phyloP scores from a whole-genome alignment of 139 green algal species.

The Diplosphaera chodatii region DNA sequence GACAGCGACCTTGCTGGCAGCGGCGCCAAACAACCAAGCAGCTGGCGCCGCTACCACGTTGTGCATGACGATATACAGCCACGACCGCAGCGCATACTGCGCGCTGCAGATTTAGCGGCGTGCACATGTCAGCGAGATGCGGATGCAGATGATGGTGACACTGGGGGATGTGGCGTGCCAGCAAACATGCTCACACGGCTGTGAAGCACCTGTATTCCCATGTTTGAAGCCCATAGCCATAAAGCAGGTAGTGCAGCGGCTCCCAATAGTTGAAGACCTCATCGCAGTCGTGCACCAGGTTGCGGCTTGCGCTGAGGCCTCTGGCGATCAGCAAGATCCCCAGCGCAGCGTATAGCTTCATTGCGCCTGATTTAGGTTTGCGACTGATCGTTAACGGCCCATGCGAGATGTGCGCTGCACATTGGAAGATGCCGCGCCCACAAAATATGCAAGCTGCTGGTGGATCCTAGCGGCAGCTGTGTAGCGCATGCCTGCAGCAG shows the following conservation, averaged over 20 bases:
- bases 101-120: no score
- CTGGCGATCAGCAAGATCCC: background rate
- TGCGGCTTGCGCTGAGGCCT: slow-evolving; percentile 34
- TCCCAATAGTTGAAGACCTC: slow-evolving; percentile 92
- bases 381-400: no score
- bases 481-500: no score
- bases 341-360: background rate
- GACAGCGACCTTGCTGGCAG: slow-evolving; percentile 31
- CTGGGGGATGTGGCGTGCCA: no score
- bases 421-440: no score
- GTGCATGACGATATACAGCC: slow-evolving; percentile 78
- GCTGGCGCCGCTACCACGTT: slow-evolving; percentile 21
- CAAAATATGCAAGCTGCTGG: no score
- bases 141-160: no score
- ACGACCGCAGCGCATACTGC: slow-evolving; percentile 69
- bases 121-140: no score
- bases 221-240: slow-evolving; percentile 73
- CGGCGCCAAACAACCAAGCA: slow-evolving; percentile 23
- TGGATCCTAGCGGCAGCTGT: no score
- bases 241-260: slow-evolving; percentile 76
- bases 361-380: no score
- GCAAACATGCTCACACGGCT: background rate
- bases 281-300: slow-evolving; percentile 89
- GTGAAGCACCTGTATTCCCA: slow-evolving; percentile 75
- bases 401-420: no score